These are phyloP conservation scores for Sporothrix curviconia DNA, from an alignment of 2,329 filamentous ascomycete species.

Conservation along the genomic window DNA sequence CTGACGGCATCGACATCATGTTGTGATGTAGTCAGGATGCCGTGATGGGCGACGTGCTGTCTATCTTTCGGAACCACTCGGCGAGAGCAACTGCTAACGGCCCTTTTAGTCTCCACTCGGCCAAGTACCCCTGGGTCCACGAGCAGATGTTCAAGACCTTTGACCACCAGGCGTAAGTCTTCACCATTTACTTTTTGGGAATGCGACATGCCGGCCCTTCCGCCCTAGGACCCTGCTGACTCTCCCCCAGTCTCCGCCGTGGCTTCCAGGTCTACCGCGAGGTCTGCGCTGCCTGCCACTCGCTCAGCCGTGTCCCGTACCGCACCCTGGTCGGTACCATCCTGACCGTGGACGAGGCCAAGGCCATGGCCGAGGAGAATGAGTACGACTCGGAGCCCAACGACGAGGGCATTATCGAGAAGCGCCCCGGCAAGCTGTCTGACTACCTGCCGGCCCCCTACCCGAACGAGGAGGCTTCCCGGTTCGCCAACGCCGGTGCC, in stretches of 20 bases:
- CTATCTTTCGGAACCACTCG: too few species aligned
- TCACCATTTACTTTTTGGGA: slow-evolving; percentile 18
- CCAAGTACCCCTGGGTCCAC: slow-evolving; percentile 94
- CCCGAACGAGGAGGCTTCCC: slow-evolving; percentile 98
- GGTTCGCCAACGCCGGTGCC: slow-evolving; percentile 96
- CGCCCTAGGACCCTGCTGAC: too few species aligned
- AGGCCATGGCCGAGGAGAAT: slow-evolving; percentile 93
- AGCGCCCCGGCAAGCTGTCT: slow-evolving; percentile 96
- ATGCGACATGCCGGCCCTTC: too few species aligned
- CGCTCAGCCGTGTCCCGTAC: slow-evolving; percentile 88
- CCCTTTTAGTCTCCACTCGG: slow-evolving; percentile 72
- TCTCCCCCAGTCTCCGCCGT: slow-evolving; percentile 71
- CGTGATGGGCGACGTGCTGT: too few species aligned
- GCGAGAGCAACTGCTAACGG: neutral
- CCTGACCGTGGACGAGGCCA: slow-evolving; percentile 96
- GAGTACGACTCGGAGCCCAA: slow-evolving; percentile 98
- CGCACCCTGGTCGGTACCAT: slow-evolving; percentile 82
- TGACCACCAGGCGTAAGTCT: slow-evolving; percentile 86
- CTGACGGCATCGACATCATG: too few species aligned
- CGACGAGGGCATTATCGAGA: slow-evolving; percentile 95
- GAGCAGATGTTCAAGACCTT: slow-evolving; percentile 88
- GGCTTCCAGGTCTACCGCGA: slow-evolving; percentile 99
- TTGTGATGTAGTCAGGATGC: too few species aligned
- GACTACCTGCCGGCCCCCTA: slow-evolving; percentile 94
- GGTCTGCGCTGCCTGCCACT: slow-evolving; percentile 97